Base-by-base conservation (phyloP, 106 monocot genomes). In the Dendrobium nobile region DNA sequence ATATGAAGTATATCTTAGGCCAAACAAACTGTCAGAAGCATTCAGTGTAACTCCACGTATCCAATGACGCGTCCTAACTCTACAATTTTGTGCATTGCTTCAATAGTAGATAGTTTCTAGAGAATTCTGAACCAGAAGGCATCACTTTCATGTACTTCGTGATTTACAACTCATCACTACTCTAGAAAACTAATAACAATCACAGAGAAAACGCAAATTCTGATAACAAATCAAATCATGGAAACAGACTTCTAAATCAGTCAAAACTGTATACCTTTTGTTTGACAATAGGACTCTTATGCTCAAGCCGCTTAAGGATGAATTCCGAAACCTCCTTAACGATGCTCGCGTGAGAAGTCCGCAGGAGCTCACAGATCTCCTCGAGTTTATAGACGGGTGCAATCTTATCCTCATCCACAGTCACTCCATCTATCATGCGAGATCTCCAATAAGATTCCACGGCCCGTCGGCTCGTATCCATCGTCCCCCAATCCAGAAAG, bases 381-480 rank as follows among this genome's bases (percentile, higher is more conserved):
- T 99, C 98, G 67, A 99, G 77, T 79, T 99, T 99, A 83, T 99
- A 99, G 11, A 95, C 98, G 7, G 98, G 91, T 1, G 98, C 92
- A 59, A 99, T 91, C 85, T 93, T 99, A 70, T 95, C 98, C 84
- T 99, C 98, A 58, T 99, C 98, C 6, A 91, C 76, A 11, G 98
- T 95, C 16, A 95, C 93, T 8, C 87, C 98, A 58, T 99, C 98
- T 73, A 99, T 87, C 95, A 99, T 89, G 41, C 91, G 86, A 40
- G 95, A 91, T 72, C 98, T 87, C 98, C 98, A 95, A 85, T 99
- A 99, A 31, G 98, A 87, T 74, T 99, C 95, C 79, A 99, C 98
- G 0, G 95, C 98, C 79, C 93, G 88, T 80, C 93, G 80, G 86
- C 98, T 99, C 78, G 86, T 74, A 90, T 99, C 98, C 98, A 99